phyloP scores from a whole-genome alignment of 148 eudicot genomes.

The Rhododendron simsii region DNA sequence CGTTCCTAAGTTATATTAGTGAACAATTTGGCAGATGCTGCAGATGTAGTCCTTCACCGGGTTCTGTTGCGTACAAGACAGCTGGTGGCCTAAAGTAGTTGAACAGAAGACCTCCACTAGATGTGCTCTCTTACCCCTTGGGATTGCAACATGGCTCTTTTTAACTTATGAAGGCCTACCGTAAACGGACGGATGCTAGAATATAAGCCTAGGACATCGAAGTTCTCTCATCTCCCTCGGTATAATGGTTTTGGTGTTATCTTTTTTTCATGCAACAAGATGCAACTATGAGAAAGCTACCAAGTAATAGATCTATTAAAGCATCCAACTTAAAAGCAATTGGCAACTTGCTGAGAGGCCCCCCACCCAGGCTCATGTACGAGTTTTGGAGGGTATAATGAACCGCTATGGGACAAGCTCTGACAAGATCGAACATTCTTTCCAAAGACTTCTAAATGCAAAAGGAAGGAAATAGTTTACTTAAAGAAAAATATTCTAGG shows the following conservation, averaged over 20 bases:
- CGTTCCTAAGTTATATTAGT: conserved; percentile 58
- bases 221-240: background rate
- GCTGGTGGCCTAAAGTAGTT: background rate
- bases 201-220: background rate
- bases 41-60: conserved; percentile 46
- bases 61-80: conserved; percentile 39
- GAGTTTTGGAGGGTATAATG: background rate
- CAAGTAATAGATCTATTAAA: background rate
- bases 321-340: background rate
- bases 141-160: background rate
- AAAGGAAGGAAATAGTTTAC: background rate
- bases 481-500: background rate
- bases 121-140: background rate
- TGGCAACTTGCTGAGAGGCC: background rate
- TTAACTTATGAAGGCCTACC: background rate
- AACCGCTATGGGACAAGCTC: background rate
- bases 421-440: background rate
- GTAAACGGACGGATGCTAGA: background rate
- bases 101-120: background rate
- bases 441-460: background rate
- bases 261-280: background rate
- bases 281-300: background rate
- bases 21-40: conserved; percentile 56
- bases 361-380: background rate
- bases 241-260: background rate